Conservation (phyloP, 1,139 yeast species). For the Hanseniaspora gamundiae region DNA sequence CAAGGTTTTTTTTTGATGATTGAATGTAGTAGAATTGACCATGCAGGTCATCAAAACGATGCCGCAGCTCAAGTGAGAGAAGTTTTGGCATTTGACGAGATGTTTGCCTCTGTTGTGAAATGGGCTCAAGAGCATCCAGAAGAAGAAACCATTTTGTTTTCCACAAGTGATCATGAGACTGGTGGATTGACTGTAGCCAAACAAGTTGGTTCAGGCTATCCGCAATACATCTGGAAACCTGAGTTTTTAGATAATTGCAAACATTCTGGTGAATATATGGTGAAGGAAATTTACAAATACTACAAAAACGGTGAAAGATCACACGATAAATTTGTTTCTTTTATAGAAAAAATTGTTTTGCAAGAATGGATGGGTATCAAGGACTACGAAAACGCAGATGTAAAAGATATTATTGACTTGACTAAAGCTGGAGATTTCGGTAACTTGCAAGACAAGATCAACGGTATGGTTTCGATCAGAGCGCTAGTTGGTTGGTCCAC, state of each 20-base stretch:
- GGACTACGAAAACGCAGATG: conserved; percentile 33
- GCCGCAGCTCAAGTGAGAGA: conserved; percentile 81
- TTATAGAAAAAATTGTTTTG: conserved; percentile 38
- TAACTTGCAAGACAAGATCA: conserved; percentile 31
- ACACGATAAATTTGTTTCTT: conserved; percentile 25
- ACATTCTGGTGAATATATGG: conserved; percentile 63
- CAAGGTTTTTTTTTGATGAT: conserved; percentile 70
- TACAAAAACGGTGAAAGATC: background rate
- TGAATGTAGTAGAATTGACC: conserved; percentile 86
- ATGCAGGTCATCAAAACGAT: conserved; percentile 83
- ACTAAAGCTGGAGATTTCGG: conserved; percentile 15
- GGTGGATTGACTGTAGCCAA: conserved; percentile 76
- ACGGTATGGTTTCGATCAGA: conserved; percentile 51
- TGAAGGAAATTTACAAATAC: conserved; percentile 25
- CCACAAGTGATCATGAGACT: conserved; percentile 86
- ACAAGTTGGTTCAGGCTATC: conserved; percentile 48
- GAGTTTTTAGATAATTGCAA: conserved; percentile 49
- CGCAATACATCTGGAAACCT: conserved; percentile 71
- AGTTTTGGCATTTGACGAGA: conserved; percentile 64
- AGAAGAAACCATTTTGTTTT: conserved; percentile 58
- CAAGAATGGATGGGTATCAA: conserved; percentile 47
- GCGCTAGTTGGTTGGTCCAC: conserved; percentile 84
- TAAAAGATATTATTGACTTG: conserved; percentile 31
- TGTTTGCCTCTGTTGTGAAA: conserved; percentile 55
- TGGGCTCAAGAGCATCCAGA: conserved; percentile 46